Evolutionary conservation across 176 grass and related monocot genomes (phyloP).

Genomic region (Coix lacrymajobi): DNA sequence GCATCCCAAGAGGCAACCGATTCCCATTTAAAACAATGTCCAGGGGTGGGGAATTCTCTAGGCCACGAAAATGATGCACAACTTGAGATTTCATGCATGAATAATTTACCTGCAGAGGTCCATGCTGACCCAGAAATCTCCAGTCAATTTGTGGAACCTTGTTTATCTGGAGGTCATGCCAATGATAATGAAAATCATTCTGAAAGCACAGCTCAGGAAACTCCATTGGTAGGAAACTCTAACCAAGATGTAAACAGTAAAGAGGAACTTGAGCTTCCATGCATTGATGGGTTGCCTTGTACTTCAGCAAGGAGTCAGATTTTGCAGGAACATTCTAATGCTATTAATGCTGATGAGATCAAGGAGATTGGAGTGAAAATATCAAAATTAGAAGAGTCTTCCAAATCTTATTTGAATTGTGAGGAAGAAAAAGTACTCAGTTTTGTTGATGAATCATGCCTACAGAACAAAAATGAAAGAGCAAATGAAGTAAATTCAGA

Average conservation of each 20-base stretch:
- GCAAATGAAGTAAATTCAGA: constrained; percentile 19
- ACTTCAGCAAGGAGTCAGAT: constrained; percentile 18
- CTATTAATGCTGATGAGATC: constrained; percentile 17
- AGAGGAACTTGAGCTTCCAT: constrained; percentile 33
- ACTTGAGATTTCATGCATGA: constrained; percentile 17
- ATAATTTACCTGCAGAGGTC: constrained; percentile 16
- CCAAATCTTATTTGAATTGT: constrained; percentile 14
- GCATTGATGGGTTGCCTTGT: constrained; percentile 12
- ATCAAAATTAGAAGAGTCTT: constrained; percentile 19
- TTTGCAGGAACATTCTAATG: constrained; percentile 15
- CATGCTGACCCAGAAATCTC: constrained; percentile 16
- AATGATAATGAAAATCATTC: constrained; percentile 24
- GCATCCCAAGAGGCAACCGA: constrained; percentile 8
- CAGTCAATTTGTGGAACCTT: constrained; percentile 8
- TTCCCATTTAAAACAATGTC: constrained; percentile 18
- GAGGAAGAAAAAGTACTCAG: constrained; percentile 23
- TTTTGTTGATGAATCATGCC: constrained; percentile 26
- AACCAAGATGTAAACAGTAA: constrained; percentile 23
- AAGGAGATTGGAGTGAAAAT: constrained; percentile 8
- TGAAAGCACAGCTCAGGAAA: constrained; percentile 30
- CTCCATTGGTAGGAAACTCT: constrained; percentile 5
- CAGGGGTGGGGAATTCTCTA: constrained; percentile 9
- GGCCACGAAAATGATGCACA: not conserved
- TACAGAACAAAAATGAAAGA: constrained; percentile 25
- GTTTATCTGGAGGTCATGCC: constrained; percentile 19